Evolutionary conservation across 768 basidiomycete species (phyloP), one percentile per base, ranked within the genome.

Genomic region (Leccinum broughii): DNA sequence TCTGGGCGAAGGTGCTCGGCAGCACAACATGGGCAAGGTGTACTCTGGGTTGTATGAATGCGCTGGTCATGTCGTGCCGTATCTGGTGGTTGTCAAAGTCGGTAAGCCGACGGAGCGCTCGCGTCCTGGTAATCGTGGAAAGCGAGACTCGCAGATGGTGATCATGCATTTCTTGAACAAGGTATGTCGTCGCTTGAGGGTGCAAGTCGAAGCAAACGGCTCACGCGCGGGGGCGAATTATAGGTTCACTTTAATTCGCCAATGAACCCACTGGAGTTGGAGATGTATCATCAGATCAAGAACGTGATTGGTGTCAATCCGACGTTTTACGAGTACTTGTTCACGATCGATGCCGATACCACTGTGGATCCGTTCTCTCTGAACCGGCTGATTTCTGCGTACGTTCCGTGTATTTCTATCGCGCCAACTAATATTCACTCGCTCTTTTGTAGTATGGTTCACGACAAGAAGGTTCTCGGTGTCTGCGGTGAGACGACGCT

Each of bases 291-390:
- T 73, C 97, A 99, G 76, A 95, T 98, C 82, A 94, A 98, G 84
- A 99, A 99, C 69, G 95, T 98, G 56, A 98, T 99, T 67, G 97
- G 97, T 75, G 94, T 99, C 69, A 97, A 99, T 76, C 97, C 96
- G 3, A 89, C 93, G 0, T 98, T 98, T 78, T 99, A 98, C 76
- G 97, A 98, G 76, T 98, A 95, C 68, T 65, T 95, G 62, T 90
- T 96, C 78, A 94, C 87, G 72, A 85, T 97, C 46, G 94, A 97
- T 75, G 94, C 95, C 63, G 94, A 97, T 82, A 99, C 97, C 2
- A 92, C 90, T 9, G 95, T 96, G 39, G 87, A 94, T 56, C 89
- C 92, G 24, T 77, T 88, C 64, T 93, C 94, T 2, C 78, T 95
- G 50, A 98, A 96, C 70, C 86, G 93, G 20, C 80, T 98, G 58